Evolutionary conservation across 306 rosid species (phyloP).

Genomic region (Ormosia emarginata): DNA sequence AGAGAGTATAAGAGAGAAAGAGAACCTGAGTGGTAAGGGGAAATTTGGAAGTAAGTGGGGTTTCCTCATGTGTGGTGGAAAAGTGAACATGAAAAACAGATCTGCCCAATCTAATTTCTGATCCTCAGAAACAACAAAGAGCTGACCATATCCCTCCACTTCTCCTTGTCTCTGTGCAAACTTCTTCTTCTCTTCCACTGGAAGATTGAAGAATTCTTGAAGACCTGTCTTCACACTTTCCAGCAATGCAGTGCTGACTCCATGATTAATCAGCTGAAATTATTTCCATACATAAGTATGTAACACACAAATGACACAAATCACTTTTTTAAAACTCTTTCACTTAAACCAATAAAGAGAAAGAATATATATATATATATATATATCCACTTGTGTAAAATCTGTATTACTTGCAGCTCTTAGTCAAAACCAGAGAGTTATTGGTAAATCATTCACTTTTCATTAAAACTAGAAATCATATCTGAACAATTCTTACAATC

Average conservation of each 20-base stretch:
- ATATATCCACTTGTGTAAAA: too few relatives aligned
- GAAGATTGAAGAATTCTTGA: constrained; percentile 32
- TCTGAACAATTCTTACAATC: too few relatives aligned
- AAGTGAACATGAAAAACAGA: not conserved
- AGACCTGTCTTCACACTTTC: constrained; percentile 38
- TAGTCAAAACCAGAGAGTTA: too few relatives aligned
- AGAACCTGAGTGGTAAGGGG: constrained; percentile 29
- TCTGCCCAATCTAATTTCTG: constrained; percentile 57
- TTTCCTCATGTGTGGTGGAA: constrained; percentile 34
- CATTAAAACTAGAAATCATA: too few relatives aligned
- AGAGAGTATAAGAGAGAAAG: not conserved
- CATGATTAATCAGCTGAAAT: constrained; percentile 22
- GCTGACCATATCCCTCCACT: constrained; percentile 41
- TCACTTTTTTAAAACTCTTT: too few relatives aligned
- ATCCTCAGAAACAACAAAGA: constrained; percentile 39
- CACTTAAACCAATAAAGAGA: too few relatives aligned
- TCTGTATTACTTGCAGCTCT: too few relatives aligned
- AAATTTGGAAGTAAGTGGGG: constrained; percentile 39
- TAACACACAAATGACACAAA: too few relatives aligned
- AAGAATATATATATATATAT: too few relatives aligned
- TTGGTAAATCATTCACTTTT: too few relatives aligned
- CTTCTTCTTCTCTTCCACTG: constrained; percentile 42
- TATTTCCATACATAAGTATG: too few relatives aligned
- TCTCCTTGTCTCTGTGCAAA: constrained; percentile 26
- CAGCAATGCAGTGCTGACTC: constrained; percentile 30